Evolutionary conservation across 1,284 basidiomycete species (phyloP).

Genomic region (Cutaneotrichosporon dermatis): DNA sequence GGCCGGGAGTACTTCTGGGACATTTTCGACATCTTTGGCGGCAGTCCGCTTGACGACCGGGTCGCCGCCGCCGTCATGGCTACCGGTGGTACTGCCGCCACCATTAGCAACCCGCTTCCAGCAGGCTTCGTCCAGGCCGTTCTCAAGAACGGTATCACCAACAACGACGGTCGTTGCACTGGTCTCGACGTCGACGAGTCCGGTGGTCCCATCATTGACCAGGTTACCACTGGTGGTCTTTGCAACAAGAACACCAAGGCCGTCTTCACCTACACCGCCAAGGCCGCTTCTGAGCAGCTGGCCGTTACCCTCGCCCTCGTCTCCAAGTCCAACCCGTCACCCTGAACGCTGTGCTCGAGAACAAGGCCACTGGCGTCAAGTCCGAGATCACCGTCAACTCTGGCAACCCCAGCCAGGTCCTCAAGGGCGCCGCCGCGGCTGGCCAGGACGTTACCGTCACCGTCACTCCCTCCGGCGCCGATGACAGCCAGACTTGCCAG

Average conservation of each 20-base stretch:
- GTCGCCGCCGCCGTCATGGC: slow-evolving; percentile 7
- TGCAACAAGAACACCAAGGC: slow-evolving; percentile 7
- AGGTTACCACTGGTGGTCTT: slow-evolving; percentile 15
- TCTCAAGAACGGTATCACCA: slow-evolving; percentile 14
- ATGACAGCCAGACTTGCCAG: slow-evolving; percentile 5
- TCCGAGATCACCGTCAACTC: slow-evolving; percentile 4
- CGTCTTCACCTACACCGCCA: slow-evolving; percentile 9
- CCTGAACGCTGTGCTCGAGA: not conserved
- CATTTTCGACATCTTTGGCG: too few species aligned
- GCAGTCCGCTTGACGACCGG: too few species aligned
- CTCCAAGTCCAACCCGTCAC: slow-evolving; percentile 8
- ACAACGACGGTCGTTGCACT: slow-evolving; percentile 12
- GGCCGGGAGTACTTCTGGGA: too few species aligned
- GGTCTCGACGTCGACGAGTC: slow-evolving; percentile 3
- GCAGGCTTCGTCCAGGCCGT: slow-evolving; percentile 7
- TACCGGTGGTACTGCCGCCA: slow-evolving; percentile 8
- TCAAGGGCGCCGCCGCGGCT: not conserved
- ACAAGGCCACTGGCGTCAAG: slow-evolving; percentile 8
- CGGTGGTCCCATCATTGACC: too few species aligned
- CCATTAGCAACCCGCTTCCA: slow-evolving; percentile 1
- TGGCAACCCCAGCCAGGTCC: not conserved
- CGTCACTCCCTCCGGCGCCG: slow-evolving; percentile 3
- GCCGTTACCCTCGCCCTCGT: slow-evolving; percentile 6
- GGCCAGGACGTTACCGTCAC: slow-evolving; percentile 5
- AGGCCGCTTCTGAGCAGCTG: slow-evolving; percentile 6